Evolutionary conservation across 176 grass and related monocot genomes (phyloP).

Genomic region (Oryza glumipatula): DNA sequence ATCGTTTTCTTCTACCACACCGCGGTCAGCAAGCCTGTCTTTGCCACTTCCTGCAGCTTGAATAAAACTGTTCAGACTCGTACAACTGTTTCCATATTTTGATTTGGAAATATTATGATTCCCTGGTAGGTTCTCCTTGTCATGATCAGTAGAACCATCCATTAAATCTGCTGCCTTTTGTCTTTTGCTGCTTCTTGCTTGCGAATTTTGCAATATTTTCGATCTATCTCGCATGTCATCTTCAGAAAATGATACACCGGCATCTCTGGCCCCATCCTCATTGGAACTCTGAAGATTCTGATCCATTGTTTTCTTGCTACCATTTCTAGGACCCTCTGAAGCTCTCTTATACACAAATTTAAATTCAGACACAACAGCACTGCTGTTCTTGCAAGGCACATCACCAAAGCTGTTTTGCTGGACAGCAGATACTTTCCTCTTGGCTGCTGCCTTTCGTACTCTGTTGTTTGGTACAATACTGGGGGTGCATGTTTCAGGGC

Average conservation of each 20-base stretch:
- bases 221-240: conserved; percentile 26
- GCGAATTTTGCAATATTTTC: conserved; percentile 23
- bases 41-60: conserved; percentile 35
- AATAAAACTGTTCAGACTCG: conserved; percentile 37
- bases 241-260: conserved; percentile 34
- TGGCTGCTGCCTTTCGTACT: conserved; percentile 61
- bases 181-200: conserved; percentile 43
- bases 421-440: conserved; percentile 65
- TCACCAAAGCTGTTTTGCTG: conserved; percentile 27
- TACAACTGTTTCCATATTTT: conserved; percentile 18
- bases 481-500: conserved; percentile 29
- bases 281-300: conserved; percentile 17
- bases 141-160: conserved; percentile 34
- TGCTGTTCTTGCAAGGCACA: conserved; percentile 33
- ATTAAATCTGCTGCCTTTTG: conserved; percentile 36
- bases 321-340: conserved; percentile 40
- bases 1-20: conserved; percentile 33
- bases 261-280: conserved; percentile 8
- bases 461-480: conserved; percentile 45
- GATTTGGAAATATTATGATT: conserved; percentile 31
- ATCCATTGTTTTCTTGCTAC: conserved; percentile 21
- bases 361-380: conserved; percentile 34
- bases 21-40: conserved; percentile 1
- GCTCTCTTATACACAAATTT: conserved; percentile 20
- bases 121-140: conserved; percentile 74